These are phyloP conservation scores for Suaeda aralocaspica DNA, from an alignment of 148 eudicot species.

Conservation along the genomic window DNA sequence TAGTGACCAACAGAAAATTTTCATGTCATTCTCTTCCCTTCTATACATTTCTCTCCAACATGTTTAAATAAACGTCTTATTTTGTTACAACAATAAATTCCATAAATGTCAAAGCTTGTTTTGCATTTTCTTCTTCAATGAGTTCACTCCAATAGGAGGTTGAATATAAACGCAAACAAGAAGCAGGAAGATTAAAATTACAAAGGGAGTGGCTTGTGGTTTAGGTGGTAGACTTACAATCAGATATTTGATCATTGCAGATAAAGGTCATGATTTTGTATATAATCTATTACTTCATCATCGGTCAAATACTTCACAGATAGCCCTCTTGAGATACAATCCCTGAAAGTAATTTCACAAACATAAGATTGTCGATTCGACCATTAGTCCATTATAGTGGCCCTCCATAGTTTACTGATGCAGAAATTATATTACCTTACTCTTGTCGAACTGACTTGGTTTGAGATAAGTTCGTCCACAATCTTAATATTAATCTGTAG, in stretches of 20 bases:
- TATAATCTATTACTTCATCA: slow-evolving; percentile 74
- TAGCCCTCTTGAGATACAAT: slow-evolving; percentile 64
- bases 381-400: background rate
- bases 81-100: background rate
- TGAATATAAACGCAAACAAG: background rate
- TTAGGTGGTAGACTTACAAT: background rate
- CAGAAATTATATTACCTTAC: slow-evolving; percentile 50
- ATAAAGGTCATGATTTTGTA: slow-evolving; percentile 51
- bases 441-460: slow-evolving; percentile 81
- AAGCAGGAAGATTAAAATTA: background rate
- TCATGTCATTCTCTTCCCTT: background rate
- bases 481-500: slow-evolving; percentile 69
- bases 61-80: background rate
- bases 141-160: background rate
- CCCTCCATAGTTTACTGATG: background rate
- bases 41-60: background rate
- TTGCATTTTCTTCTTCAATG: background rate
- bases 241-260: slow-evolving; percentile 7
- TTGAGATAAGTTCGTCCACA: slow-evolving; percentile 81
- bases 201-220: background rate
- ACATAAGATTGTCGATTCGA: slow-evolving; percentile 1
- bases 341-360: slow-evolving; percentile 36
- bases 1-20: too few species aligned
- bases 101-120: background rate
- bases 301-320: slow-evolving; percentile 73